Percentiles rank a stretch among this genome's conserved stretches.
Conservation (phyloP, 192 early-diverging fungal genomes). For the Coemansia sp. region DNA sequence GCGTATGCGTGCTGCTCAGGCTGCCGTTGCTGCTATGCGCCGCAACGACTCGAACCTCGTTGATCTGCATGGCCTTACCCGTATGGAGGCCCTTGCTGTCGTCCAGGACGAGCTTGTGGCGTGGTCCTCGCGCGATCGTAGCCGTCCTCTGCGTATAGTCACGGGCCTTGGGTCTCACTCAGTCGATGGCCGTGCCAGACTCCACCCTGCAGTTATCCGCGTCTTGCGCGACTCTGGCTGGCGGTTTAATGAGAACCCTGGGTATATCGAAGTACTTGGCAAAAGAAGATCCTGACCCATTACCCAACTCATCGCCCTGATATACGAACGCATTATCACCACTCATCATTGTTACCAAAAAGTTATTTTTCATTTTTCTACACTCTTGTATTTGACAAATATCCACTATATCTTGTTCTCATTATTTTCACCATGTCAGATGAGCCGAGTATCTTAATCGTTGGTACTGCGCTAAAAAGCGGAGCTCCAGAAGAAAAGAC, state of each 20-base stretch:
- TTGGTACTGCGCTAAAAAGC: constrained; percentile 16
- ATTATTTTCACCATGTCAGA: background rate
- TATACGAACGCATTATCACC: background rate
- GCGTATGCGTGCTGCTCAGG: constrained; percentile 56
- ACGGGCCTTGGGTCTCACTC: constrained; percentile 74
- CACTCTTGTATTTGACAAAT: background rate
- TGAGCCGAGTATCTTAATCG: constrained; percentile 19
- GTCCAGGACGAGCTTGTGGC: constrained; percentile 62
- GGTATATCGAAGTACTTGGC: constrained; percentile 58
- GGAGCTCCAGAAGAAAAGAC: background rate
- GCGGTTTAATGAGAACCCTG: constrained; percentile 60
- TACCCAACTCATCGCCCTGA: background rate
- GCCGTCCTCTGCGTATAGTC: constrained; percentile 63
- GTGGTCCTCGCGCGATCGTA: constrained; percentile 60
- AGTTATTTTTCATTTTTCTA: background rate
- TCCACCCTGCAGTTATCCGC: constrained; percentile 60
- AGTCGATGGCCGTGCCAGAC: constrained; percentile 57
- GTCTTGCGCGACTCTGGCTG: constrained; percentile 61
- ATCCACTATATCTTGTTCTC: background rate
- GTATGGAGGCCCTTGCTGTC: constrained; percentile 64
- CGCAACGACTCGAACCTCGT: constrained; percentile 62
- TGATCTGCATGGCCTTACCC: constrained; percentile 72
- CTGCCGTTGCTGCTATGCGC: constrained; percentile 40
- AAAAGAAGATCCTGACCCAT: constrained; percentile 3
- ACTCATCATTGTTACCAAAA: background rate